Evolutionary conservation across 2,329 filamentous ascomycete genomes (phyloP).

Genomic region (Gyromitra esculenta): DNA sequence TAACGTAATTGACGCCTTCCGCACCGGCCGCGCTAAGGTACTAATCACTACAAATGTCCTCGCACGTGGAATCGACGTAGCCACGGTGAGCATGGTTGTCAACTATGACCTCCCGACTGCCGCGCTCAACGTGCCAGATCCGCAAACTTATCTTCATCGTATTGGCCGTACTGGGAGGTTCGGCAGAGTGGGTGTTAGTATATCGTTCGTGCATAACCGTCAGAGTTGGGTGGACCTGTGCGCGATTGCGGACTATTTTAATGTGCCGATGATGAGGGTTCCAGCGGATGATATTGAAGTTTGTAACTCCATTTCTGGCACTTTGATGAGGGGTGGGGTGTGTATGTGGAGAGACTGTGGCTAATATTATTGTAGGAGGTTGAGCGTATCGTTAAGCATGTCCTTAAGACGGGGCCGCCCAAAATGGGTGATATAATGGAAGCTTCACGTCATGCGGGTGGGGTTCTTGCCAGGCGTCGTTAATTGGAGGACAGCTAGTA

Average conservation of each 20-base stretch:
- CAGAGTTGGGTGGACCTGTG: constrained; percentile 81
- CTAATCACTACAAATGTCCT: constrained; percentile 98
- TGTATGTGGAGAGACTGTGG: not conserved
- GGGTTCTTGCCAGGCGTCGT: not conserved
- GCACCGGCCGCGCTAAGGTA: constrained; percentile 86
- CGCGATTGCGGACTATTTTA: constrained; percentile 80
- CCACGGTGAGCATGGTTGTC: constrained; percentile 93
- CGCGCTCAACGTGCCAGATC: constrained; percentile 77
- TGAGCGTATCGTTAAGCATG: constrained; percentile 46
- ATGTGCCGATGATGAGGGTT: constrained; percentile 80
- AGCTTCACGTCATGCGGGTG: constrained; percentile 20
- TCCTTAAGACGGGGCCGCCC: constrained; percentile 44
- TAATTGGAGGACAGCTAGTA: not conserved
- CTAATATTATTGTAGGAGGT: constrained; percentile 38
- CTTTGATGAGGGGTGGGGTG: not conserved
- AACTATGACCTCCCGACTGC: constrained; percentile 87
- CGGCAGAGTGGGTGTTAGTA: constrained; percentile 92
- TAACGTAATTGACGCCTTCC: constrained; percentile 83
- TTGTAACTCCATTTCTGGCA: constrained; percentile 59
- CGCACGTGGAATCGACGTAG: constrained; percentile 92
- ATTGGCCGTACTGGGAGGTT: constrained; percentile 99
- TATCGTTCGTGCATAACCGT: constrained; percentile 90
- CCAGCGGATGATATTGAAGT: constrained; percentile 89
- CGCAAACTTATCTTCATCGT: constrained; percentile 95
- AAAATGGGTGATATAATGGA: constrained; percentile 38